Evolutionary conservation across 345 rosid genomes (phyloP).

Genomic region (Lagerstroemia speciosa): DNA sequence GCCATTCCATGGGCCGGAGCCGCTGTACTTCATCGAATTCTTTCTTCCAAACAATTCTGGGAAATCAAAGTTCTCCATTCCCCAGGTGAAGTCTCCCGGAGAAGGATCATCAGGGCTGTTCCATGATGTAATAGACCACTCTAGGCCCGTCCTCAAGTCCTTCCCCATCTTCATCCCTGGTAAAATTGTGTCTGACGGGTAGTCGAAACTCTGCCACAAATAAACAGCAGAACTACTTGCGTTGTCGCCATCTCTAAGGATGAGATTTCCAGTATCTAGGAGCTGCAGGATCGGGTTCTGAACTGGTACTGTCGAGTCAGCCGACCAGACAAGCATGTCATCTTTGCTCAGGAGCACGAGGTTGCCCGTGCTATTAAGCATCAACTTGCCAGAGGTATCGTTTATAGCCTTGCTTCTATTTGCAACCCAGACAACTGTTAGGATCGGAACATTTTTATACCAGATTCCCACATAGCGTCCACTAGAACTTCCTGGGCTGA

Average conservation of each 20-base stretch:
- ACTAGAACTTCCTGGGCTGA: slow-evolving; percentile 13
- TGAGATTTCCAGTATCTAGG: slow-evolving; percentile 38
- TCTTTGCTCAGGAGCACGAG: slow-evolving; percentile 18
- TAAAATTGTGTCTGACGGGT: slow-evolving; percentile 9
- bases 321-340: slow-evolving; percentile 21
- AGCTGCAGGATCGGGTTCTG: slow-evolving; percentile 22
- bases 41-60: too few relatives aligned
- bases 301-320: slow-evolving; percentile 5
- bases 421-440: slow-evolving; percentile 36
- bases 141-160: too few relatives aligned
- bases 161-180: too few relatives aligned
- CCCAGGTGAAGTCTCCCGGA: too few relatives aligned
- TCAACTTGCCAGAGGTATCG: slow-evolving; percentile 17
- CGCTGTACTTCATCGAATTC: too few relatives aligned
- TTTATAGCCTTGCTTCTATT: slow-evolving; percentile 25
- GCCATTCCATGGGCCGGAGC: too few relatives aligned
- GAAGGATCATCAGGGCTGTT: too few relatives aligned
- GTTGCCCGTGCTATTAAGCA: slow-evolving; percentile 14
- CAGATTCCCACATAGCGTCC: slow-evolving; percentile 34
- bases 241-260: slow-evolving; percentile 15
- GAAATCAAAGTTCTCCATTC: too few relatives aligned
- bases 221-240: background rate
- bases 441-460: slow-evolving; percentile 16
- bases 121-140: too few relatives aligned
- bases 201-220: slow-evolving; percentile 40